Evolutionary conservation across 805 yeast genomes (phyloP).

Genomic region (Myxozyma vanderwaltii): DNA sequence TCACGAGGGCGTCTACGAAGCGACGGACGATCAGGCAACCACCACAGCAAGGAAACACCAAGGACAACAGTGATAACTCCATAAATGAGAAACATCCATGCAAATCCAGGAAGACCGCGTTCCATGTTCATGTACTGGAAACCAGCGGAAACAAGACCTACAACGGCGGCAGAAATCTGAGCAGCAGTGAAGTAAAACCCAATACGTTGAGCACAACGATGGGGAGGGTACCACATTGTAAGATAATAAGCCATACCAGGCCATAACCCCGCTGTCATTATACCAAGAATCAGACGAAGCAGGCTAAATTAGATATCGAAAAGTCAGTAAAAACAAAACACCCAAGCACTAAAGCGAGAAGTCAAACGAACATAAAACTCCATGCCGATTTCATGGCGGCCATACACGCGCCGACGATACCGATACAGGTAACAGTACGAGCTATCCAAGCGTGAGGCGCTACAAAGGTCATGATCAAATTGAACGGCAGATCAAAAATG

Average conservation of each 20-base stretch:
- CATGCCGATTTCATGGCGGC: slow-evolving; percentile 56
- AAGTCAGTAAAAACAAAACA: background rate
- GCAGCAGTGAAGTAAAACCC: slow-evolving; percentile 93
- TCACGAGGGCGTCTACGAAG: slow-evolving; percentile 26
- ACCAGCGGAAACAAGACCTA: slow-evolving; percentile 85
- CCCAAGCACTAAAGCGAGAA: background rate
- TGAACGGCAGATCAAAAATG: slow-evolving; percentile 86
- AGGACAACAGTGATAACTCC: slow-evolving; percentile 67
- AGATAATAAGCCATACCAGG: slow-evolving; percentile 82
- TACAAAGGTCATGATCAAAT: slow-evolving; percentile 75
- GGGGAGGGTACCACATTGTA: slow-evolving; percentile 81
- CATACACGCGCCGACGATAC: slow-evolving; percentile 75
- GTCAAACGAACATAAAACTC: slow-evolving; percentile 49
- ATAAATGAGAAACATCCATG: slow-evolving; percentile 79
- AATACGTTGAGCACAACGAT: slow-evolving; percentile 72
- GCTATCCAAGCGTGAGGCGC: slow-evolving; percentile 86
- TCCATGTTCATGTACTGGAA: slow-evolving; percentile 78
- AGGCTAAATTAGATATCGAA: slow-evolving; percentile 10
- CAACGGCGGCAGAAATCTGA: slow-evolving; percentile 85
- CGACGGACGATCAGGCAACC: slow-evolving; percentile 81
- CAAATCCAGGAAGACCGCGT: slow-evolving; percentile 77
- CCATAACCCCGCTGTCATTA: slow-evolving; percentile 71
- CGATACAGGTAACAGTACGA: slow-evolving; percentile 75
- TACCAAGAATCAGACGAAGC: slow-evolving; percentile 72
- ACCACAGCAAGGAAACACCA: slow-evolving; percentile 70